Evolutionary conservation across 352 stramenopile genomes (phyloP), one percentile per base, ranked within the genome.

Genomic region (Elongisporangium undulatum): DNA sequence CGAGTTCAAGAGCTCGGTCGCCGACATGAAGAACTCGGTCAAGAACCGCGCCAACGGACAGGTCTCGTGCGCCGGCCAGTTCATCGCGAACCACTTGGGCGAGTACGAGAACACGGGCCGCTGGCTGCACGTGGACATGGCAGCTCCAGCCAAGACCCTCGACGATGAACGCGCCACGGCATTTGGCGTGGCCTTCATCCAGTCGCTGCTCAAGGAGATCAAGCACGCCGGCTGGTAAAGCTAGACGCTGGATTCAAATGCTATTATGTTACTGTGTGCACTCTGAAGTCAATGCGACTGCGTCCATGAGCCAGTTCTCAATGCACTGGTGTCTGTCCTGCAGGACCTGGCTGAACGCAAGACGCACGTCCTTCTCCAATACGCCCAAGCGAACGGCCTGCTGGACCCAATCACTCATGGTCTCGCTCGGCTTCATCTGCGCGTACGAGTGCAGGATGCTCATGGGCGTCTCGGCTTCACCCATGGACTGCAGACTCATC

Each of bases 21-120:
- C 96, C 4, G 95, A 99, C 69, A 98, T 98, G 95, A 98, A 99
- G 71, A 99, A 99, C 76, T 96, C 79, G 51, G 95, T 98, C 53
- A 97, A 97, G 71, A 93, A 97, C 72, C 81, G 94, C 41, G 65
- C 72, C 22, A 98, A 98, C 72, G 94, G 80, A 7, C 93, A 98
- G 70, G 82, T 90, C 19, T 96, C 82, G 49, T 98, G 96, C 70
- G 94, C 96, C 9, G 94, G 91, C 21, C 92, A 98, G 70, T 99
- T 98, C 63, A 97, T 99, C 62, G 94, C 86, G 60, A 93, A 93
- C 66, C 94, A 99, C 76, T 67, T 98, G 49, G 82, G 90, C 56
- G 77, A 84, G 15, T 90, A 79, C 58, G 90, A 97, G 62, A 69
- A 83, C 13, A 78, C 73, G 15, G 89, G 82, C 58, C 77, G 82